A percentile compares a stretch with the other conserved stretches of the same genome.
Evolutionary conservation across 208 protist genomes (phyloP).

Genomic region (Leishmania guyanensis): DNA sequence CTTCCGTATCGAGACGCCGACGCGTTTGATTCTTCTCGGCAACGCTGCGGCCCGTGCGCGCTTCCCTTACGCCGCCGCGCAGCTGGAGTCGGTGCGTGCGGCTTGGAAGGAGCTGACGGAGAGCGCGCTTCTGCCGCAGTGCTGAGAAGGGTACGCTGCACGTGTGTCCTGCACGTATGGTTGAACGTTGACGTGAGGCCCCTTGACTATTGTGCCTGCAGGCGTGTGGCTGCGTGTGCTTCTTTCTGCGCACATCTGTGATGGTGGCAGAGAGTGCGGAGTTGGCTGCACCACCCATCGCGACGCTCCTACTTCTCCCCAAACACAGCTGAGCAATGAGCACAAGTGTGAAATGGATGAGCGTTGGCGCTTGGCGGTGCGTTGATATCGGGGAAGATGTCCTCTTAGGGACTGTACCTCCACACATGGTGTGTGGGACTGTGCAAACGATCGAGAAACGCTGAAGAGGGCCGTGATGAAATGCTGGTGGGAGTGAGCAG

Average conservation of each 20-base stretch:
- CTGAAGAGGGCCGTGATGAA: too few species aligned
- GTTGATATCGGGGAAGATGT: too few species aligned
- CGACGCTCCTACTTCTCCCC: background rate
- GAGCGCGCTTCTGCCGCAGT: background rate
- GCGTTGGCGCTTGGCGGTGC: too few species aligned
- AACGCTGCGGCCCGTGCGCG: slow-evolving; percentile 36
- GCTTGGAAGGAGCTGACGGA: slow-evolving; percentile 36
- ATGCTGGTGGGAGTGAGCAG: too few species aligned
- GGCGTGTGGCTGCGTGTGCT: background rate
- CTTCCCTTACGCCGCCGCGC: slow-evolving; percentile 26
- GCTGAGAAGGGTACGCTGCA: background rate
- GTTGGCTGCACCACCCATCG: background rate
- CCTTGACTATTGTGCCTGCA: background rate
- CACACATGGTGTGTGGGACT: too few species aligned
- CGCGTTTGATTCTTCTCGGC: slow-evolving; percentile 70
- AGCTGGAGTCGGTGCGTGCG: slow-evolving; percentile 34
- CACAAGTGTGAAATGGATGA: background rate
- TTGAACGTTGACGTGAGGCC: background rate
- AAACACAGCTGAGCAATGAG: background rate
- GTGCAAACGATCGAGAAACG: too few species aligned
- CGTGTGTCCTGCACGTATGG: background rate
- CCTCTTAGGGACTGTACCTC: too few species aligned
- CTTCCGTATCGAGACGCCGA: slow-evolving; percentile 72
- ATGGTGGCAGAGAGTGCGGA: background rate
- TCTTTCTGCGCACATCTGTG: background rate